Conservation (phyloP, 139 green algal genomes). For the Picochlorum sp. region DNA sequence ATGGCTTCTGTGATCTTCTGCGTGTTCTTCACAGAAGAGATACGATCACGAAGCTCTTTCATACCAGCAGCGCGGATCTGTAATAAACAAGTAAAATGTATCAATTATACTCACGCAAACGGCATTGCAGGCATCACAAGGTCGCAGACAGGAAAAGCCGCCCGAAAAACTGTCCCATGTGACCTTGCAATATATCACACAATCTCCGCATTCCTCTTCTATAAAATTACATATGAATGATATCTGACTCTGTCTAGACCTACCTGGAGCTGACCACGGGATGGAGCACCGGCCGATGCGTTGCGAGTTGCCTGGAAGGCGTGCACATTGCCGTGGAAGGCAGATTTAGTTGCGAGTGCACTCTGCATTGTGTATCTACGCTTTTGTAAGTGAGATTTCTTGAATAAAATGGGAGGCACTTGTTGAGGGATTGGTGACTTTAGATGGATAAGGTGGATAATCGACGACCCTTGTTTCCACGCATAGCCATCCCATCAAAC, state of each 20-base stretch:
- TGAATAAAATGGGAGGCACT: not conserved
- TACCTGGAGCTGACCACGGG: slow-evolving; percentile 9
- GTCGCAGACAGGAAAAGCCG: not conserved
- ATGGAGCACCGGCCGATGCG: not conserved
- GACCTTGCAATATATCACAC: not conserved
- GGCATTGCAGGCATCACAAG: too few relatives aligned
- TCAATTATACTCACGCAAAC: too few relatives aligned
- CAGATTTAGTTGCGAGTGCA: not conserved
- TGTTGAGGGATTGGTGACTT: not conserved
- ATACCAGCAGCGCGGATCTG: slow-evolving; percentile 49
- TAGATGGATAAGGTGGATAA: not conserved
- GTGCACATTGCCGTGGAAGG: not conserved
- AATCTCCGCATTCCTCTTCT: not conserved
- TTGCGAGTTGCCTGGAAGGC: slow-evolving; percentile 5
- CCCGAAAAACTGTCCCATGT: not conserved
- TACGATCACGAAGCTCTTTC: slow-evolving; percentile 91
- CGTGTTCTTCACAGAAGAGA: slow-evolving; percentile 95
- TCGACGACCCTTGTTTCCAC: too few relatives aligned
- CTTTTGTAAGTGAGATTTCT: not conserved
- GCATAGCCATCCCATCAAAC: too few relatives aligned
- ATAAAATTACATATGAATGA: not conserved
- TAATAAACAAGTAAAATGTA: not conserved
- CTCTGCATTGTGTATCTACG: not conserved
- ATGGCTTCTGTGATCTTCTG: slow-evolving; percentile 98
- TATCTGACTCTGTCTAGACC: not conserved